Base-by-base conservation (phyloP, 805 yeast genomes). In the Zygotorulaspora sp. region DNA sequence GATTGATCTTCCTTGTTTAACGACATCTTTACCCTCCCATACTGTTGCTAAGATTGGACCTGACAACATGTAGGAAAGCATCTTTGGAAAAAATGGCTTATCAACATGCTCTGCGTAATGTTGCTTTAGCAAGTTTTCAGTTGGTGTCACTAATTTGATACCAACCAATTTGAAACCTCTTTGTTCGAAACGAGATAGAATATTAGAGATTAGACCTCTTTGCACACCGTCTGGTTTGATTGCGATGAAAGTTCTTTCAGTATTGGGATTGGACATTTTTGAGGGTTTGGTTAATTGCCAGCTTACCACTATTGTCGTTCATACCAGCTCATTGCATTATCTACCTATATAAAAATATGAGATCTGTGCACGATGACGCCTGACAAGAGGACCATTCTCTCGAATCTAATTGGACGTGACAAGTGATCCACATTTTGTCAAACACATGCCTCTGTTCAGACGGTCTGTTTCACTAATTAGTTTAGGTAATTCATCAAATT, bases 21-120 rank as follows among this genome's bases (percentile, higher is more conserved):
- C 98, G 68, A 80, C 98, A 65, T 92, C 97, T 77, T 89, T 92
- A 72, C 99, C 99, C 74, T 92, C 97, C 99, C 99, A 92, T 60
- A 89, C 97, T 67, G 96, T 92, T 60, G 98, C 98, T 61, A 90
- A 80, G 58, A 92, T 83, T 66, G 99, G 99, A 60, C 99, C 99
- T 54, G 96, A 87, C 66, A 77, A 75, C 99, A 92, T 94, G 86
- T 89, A 89, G 52, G 87, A 75, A 65, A 86, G 78, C 71, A 92
- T 78, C 50, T 95, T 85, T 67, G 97, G 96, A 90, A 89, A 92
- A 78, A 92, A 92, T 62, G 97, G 95, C 79, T 92, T 92, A 63
- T 78, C 71, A 68, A 83, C 89, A 70, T 92, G 83, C 74, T 92
- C 99, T 49, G 80, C 82, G 77, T 94, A 92, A 76, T 92, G 99